Evolutionary conservation across 2,329 filamentous ascomycete genomes (phyloP).

Genomic region (Moelleriella libera): DNA sequence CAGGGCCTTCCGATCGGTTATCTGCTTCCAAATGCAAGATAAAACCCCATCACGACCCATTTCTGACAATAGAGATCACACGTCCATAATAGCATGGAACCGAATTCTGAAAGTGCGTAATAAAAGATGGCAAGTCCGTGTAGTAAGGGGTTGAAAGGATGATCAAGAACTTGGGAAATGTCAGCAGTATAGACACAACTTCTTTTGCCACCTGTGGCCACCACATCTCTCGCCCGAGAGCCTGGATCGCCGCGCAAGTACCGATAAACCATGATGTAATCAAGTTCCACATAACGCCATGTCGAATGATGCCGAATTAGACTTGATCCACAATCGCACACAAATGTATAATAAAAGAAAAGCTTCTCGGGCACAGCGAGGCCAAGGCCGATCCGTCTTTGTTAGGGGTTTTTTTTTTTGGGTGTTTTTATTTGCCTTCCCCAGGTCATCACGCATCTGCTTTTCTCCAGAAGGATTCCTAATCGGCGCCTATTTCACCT

Average conservation of each 20-base stretch:
- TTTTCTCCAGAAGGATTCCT: slow-evolving; percentile 7
- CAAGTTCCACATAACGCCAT: slow-evolving; percentile 21
- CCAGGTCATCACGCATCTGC: not conserved
- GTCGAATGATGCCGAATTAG: slow-evolving; percentile 25
- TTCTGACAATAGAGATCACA: no score
- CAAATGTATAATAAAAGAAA: slow-evolving; percentile 9
- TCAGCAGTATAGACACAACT: slow-evolving; percentile 5
- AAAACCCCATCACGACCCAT: no score
- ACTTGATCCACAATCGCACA: slow-evolving; percentile 15
- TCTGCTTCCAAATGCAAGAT: no score
- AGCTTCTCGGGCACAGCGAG: not conserved
- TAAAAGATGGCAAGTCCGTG: no score
- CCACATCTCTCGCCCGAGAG: slow-evolving; percentile 11
- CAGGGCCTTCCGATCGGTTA: not conserved
- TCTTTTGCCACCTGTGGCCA: slow-evolving; percentile 16
- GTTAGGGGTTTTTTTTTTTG: not conserved
- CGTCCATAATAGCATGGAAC: no score
- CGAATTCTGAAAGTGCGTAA: no score
- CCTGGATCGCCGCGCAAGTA: slow-evolving; percentile 20
- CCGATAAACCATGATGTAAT: slow-evolving; percentile 19
- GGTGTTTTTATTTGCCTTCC: not conserved
- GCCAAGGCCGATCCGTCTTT: not conserved
- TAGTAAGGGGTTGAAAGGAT: not conserved
- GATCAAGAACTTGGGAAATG: slow-evolving; percentile 5
- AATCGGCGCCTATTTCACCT: slow-evolving; percentile 45